Evolutionary conservation across 768 basidiomycete genomes (phyloP).

Genomic region (Phylloporus rhodoxanthus): DNA sequence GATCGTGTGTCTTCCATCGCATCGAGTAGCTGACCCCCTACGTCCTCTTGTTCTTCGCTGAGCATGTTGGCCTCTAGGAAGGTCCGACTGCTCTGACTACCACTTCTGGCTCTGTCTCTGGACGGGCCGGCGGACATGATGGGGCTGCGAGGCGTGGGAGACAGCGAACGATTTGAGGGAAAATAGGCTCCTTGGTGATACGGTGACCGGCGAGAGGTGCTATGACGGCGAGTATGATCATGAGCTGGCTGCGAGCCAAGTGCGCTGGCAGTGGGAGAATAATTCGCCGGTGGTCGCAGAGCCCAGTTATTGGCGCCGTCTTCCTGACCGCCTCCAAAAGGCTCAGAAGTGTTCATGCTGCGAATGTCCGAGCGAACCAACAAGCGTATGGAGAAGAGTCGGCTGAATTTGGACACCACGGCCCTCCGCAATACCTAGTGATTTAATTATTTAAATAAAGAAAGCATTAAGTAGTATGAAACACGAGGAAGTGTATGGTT

Average conservation of each 20-base stretch:
- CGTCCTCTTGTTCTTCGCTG: conserved; percentile 51
- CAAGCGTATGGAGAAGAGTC: background rate
- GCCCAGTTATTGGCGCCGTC: conserved; percentile 26
- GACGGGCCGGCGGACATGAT: conserved; percentile 49
- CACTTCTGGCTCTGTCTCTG: conserved; percentile 49
- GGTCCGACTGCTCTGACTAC: conserved; percentile 52
- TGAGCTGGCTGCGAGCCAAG: conserved; percentile 20
- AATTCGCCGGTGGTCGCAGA: conserved; percentile 23
- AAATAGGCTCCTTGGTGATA: conserved; percentile 65
- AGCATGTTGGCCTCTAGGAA: conserved; percentile 40
- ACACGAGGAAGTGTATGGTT: conserved; percentile 7
- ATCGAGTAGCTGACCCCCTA: conserved; percentile 34
- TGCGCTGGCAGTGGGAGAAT: conserved; percentile 30
- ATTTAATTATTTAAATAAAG: conserved; percentile 10
- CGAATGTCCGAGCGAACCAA: background rate
- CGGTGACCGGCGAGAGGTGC: conserved; percentile 55
- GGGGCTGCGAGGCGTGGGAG: conserved; percentile 43
- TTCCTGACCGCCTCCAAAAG: conserved; percentile 16
- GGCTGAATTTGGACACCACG: background rate
- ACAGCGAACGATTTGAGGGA: conserved; percentile 34
- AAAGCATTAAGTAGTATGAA: conserved; percentile 10
- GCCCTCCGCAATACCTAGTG: background rate
- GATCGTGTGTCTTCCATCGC: conserved; percentile 26
- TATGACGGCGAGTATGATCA: conserved; percentile 43
- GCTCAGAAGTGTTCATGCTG: conserved; percentile 11